Evolutionary conservation across 1,139 yeast species (phyloP).

Genomic region (Candida sanyaensis): DNA sequence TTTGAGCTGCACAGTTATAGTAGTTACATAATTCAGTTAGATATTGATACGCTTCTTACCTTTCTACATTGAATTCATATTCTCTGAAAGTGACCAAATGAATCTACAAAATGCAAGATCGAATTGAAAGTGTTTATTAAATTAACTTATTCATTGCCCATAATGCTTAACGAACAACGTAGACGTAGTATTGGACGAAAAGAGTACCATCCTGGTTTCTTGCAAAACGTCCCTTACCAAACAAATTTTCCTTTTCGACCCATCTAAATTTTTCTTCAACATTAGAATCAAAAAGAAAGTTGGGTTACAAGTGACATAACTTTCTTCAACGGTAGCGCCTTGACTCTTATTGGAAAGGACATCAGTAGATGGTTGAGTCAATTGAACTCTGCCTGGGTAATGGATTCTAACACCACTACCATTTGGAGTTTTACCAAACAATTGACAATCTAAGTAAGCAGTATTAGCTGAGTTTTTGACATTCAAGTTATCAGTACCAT

Average conservation of each 20-base stretch:
- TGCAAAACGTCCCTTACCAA: conserved; percentile 57
- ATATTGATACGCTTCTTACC: not conserved
- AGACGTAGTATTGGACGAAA: conserved; percentile 54
- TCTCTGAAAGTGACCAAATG: too few species aligned
- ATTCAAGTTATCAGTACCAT: conserved; percentile 52
- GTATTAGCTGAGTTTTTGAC: conserved; percentile 27
- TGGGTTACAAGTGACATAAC: conserved; percentile 50
- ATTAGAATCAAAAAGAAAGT: conserved; percentile 37
- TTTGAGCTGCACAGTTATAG: too few species aligned
- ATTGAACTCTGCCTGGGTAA: conserved; percentile 49
- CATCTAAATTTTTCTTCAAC: conserved; percentile 47
- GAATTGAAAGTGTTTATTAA: not conserved
- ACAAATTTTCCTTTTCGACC: conserved; percentile 44
- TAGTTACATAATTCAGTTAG: not conserved
- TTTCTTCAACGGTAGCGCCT: conserved; percentile 41
- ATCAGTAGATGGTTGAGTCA: conserved; percentile 31
- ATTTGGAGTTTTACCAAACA: conserved; percentile 44
- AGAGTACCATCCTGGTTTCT: conserved; percentile 43
- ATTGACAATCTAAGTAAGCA: conserved; percentile 49
- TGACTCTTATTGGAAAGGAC: conserved; percentile 32
- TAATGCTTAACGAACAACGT: conserved; percentile 23
- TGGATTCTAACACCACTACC: conserved; percentile 40
- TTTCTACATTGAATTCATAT: not conserved
- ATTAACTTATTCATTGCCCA: not conserved
- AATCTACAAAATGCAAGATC: too few species aligned